A percentile compares a stretch with the other conserved stretches of the same genome.
Evolutionary conservation across 139 green algal genomes (phyloP).

Genomic region (Desmodesmus armatus): DNA sequence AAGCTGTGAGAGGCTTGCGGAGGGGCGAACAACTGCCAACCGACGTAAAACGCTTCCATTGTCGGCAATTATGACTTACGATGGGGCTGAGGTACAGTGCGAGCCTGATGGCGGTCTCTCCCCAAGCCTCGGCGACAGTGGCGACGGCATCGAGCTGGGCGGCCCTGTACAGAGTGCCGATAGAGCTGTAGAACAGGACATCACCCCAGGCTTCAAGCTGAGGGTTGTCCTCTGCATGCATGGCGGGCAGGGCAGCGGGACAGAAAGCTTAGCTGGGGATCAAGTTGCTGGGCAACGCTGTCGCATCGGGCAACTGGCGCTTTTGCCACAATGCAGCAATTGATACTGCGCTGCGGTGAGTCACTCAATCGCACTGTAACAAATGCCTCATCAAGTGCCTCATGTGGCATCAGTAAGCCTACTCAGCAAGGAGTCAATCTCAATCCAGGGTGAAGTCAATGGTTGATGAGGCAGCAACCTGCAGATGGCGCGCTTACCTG

Average conservation of each 20-base stretch:
- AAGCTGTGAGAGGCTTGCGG: neutral
- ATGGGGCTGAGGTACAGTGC: conserved; percentile 21
- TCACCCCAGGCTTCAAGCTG: conserved; percentile 2
- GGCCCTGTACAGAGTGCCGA: conserved; percentile 23
- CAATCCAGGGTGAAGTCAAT: too few species aligned
- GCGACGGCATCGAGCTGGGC: conserved; percentile 18
- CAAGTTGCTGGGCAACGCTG: too few species aligned
- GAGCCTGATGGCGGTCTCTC: conserved; percentile 39
- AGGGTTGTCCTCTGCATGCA: neutral
- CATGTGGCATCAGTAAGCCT: neutral
- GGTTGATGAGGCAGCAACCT: too few species aligned
- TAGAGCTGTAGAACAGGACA: conserved; percentile 30
- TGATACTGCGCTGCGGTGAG: too few species aligned
- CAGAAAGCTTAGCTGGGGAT: too few species aligned
- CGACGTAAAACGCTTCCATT: too few species aligned
- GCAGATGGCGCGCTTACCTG: conserved; percentile 13
- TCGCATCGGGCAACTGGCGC: too few species aligned
- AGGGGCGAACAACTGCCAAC: neutral
- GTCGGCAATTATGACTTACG: too few species aligned
- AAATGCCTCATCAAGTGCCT: neutral
- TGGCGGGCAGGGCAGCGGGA: neutral
- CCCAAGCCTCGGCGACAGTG: conserved; percentile 24
- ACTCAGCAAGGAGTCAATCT: too few species aligned
- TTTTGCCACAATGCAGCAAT: too few species aligned
- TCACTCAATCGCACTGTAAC: neutral